Evolutionary conservation across 257 asterid genomes (phyloP).

Genomic region (Solanum okadae): DNA sequence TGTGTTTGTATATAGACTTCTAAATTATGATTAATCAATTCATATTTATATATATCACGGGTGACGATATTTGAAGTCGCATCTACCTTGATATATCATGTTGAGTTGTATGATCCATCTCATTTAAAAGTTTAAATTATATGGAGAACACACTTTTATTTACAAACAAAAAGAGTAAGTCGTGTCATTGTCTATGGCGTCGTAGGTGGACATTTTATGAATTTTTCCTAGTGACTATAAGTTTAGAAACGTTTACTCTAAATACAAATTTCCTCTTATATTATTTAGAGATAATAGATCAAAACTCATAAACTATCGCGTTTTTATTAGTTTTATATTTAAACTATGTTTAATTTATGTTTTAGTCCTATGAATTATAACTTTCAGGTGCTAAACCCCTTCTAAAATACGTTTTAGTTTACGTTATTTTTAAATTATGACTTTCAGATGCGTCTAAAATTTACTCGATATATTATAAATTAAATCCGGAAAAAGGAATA

Average conservation of each 20-base stretch:
- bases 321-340: background rate
- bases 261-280: background rate
- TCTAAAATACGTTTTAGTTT: background rate
- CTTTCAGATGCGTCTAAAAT: background rate
- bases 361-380: background rate
- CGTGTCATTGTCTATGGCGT: background rate
- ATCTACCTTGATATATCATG: background rate
- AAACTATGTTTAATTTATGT: background rate
- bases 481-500: background rate
- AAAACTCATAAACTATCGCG: background rate
- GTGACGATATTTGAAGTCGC: background rate
- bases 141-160: background rate
- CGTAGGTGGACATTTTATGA: background rate
- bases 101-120: too few relatives aligned
- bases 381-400: background rate
- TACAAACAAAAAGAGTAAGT: background rate
- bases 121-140: too few relatives aligned
- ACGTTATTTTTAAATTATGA: background rate
- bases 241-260: background rate
- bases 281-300: background rate
- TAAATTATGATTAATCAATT: background rate
- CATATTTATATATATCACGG: background rate
- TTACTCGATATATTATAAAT: too few relatives aligned
- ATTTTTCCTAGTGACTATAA: background rate
- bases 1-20: background rate